Base-by-base conservation (phyloP, 2,329 filamentous ascomycete genomes). In the Colletotrichum euphorbiae region DNA sequence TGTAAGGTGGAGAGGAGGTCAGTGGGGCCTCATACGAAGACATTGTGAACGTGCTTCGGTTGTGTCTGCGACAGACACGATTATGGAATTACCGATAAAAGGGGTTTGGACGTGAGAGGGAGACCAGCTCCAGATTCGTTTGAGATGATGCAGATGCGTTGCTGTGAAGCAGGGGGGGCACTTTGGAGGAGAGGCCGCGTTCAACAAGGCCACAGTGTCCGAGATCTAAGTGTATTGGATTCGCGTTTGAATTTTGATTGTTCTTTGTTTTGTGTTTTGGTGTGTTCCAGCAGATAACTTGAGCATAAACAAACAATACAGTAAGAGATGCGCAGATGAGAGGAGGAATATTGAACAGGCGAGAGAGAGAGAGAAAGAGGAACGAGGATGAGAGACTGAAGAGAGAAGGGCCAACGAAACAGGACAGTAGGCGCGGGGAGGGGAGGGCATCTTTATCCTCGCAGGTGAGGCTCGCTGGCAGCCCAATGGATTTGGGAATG, bases 11-110 rank as follows among this genome's bases (percentile, higher is more conserved):
- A 51, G 31, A 12, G 63, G 45, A 43, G 58, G 36, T 59, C 33
- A 15, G 57, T 24, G 46, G 59, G 17, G 48, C 9, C 21, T 24
- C 69, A 80, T 74, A 83, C 81, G 81, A 78, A 79, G 80, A 78
- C 81, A 83, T 83, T 71, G 74, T 77, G 76, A 72, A 63, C 72
- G 69, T 55, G 63, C 58, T 38, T 61, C 62, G 57, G 66, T 54
- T 70, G 68, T 69, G 70, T 69, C 60, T 36, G 58, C 17, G 69
- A 71, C 59, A 43, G 51, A 58, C 67, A 70, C 42, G 67, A 72
- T 71, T 67, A 65, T 58, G 62, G 36, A 52, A 71, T 71, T 71
- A 69, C 48, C 42, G 59, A 9, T 42, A 33, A 38, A 43, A 42
- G 40, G 38, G 19, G 28, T 58, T 59, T 21, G 36, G 61, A 13